Evolutionary conservation across 257 asterid species (phyloP).

Genomic region (Ajuga chamaepitys): DNA sequence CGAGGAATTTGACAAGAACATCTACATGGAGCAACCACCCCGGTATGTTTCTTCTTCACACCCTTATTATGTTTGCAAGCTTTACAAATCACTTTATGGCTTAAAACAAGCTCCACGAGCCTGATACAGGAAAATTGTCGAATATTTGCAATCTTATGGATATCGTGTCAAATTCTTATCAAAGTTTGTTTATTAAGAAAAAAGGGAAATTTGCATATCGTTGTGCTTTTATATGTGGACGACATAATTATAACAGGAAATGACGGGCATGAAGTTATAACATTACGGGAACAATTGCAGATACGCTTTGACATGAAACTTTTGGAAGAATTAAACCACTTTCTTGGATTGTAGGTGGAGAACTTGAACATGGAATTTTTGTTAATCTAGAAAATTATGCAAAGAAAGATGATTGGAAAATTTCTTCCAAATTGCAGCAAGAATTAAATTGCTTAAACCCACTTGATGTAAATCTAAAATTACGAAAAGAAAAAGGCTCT

Average conservation of each 20-base stretch:
- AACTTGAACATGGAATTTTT: background rate
- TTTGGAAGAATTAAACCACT: background rate
- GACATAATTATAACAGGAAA: background rate
- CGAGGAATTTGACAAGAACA: too few relatives aligned
- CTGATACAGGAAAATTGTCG: too few relatives aligned
- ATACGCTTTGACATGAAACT: background rate
- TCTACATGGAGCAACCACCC: too few relatives aligned
- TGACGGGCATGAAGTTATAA: background rate
- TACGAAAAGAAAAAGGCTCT: background rate
- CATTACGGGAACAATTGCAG: background rate
- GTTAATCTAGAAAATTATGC: conserved; percentile 1
- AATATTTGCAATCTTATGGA: too few relatives aligned
- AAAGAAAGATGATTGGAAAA: background rate
- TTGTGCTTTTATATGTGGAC: background rate
- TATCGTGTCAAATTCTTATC: too few relatives aligned
- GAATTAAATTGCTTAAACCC: background rate
- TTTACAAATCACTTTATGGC: too few relatives aligned
- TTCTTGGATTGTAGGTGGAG: background rate
- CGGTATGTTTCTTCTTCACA: too few relatives aligned
- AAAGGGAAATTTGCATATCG: too few relatives aligned
- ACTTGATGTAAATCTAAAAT: background rate
- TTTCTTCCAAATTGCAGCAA: background rate
- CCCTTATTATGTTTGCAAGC: too few relatives aligned
- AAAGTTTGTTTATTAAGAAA: too few relatives aligned
- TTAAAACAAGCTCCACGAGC: too few relatives aligned